A percentile compares a stretch with the other conserved stretches of the same genome.
Conservation (phyloP, 768 basidiomycete genomes). For the Boletellus emodensis region DNA sequence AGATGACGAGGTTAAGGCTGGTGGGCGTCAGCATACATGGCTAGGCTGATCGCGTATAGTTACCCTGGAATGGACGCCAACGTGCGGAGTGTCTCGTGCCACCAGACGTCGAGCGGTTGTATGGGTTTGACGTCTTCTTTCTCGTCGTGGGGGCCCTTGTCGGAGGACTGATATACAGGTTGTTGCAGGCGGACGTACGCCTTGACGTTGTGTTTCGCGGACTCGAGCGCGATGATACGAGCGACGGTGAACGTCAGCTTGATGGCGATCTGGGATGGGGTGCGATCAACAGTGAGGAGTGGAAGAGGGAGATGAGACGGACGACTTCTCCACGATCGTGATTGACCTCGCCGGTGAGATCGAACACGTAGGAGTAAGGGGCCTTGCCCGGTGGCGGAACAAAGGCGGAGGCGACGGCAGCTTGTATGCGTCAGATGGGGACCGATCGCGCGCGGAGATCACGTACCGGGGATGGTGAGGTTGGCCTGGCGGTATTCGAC, state of each 20-base stretch:
- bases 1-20: constrained; percentile 77
- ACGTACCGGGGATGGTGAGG: constrained; percentile 66
- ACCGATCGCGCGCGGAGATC: not conserved
- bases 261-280: constrained; percentile 63
- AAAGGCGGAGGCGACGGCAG: constrained; percentile 63
- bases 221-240: constrained; percentile 67
- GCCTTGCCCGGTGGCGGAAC: constrained; percentile 65
- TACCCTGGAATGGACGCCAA: constrained; percentile 73
- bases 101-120: constrained; percentile 75
- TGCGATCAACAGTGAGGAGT: constrained; percentile 3
- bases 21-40: constrained; percentile 7
- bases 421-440: constrained; percentile 36
- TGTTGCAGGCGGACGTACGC: constrained; percentile 76
- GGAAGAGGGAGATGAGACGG: constrained; percentile 20
- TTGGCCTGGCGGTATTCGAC: constrained; percentile 84
- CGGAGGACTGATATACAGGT: constrained; percentile 73
- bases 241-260: constrained; percentile 69
- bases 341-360: constrained; percentile 77
- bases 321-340: constrained; percentile 75
- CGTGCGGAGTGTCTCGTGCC: constrained; percentile 80
- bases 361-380: constrained; percentile 80
- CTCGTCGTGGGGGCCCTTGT: constrained; percentile 63
- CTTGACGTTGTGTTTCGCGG: constrained; percentile 72
- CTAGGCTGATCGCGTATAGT: constrained; percentile 5
- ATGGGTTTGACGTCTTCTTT: constrained; percentile 71